Base-by-base conservation (phyloP, 2,329 filamentous ascomycete species). In the Paramyrothecium roridum region DNA sequence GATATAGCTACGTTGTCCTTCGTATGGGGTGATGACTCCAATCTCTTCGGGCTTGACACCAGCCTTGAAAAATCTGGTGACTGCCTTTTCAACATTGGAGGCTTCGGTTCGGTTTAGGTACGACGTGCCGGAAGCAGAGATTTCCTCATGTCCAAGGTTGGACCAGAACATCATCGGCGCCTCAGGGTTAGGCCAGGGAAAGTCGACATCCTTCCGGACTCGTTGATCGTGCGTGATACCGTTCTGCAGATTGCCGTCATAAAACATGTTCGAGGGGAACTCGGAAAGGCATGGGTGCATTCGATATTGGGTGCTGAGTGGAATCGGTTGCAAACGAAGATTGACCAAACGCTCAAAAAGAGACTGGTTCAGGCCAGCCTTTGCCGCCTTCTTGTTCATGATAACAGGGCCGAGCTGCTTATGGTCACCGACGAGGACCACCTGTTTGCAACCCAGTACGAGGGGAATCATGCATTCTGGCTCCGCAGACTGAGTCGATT, bases 101-200 rank as follows among this genome's bases (percentile, higher is more conserved):
- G 95, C 93, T 72, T 99, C 95, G 1, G 95, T 98, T 49, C 95
- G 90, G 74, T 99, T 99, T 62, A 99, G 87, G 69, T 99, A 99
- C 2, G 93, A 98, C 2, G 95, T 99, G 67, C 95, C 95, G 23
- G 93, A 97, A 1, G 95, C 95, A 8, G 93, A 97, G 52, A 99
- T 99, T 73, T 99, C 95, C 73, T 99, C 95, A 57, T 96, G 96
- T 57, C 95, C 95, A 54, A 97, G 79, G 70, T 99, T 99, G 23
- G 92, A 96, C 95, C 95, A 99, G 77, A 99, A 99, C 95, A 98
- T 98, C 95, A 99, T 99, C 3, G 95, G 95, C 63, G 87, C 91
- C 70, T 98, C 93, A 20, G 81, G 85, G 30, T 96, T 91, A 3
- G 95, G 95, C 95, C 95, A 99, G 13, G 95, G 95, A 71, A 99